These are phyloP conservation scores for Coemansia interrupta DNA, from an alignment of 192 early-diverging fungal species.

Conservation along the genomic window DNA sequence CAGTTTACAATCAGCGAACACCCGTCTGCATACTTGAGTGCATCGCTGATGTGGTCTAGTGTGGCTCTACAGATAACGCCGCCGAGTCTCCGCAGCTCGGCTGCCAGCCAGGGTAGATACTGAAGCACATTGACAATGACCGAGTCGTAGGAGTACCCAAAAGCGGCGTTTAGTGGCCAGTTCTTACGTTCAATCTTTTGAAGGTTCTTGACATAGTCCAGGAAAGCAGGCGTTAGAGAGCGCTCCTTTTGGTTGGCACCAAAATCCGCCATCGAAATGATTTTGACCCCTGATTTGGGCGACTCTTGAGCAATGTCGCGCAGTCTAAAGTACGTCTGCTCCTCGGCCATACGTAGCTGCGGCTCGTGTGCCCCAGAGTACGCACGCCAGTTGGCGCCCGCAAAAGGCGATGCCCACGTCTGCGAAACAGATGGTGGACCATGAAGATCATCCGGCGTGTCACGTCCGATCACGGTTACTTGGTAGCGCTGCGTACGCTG, in stretches of 20 bases:
- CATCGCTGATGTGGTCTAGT: conserved; percentile 48
- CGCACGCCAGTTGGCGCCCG: conserved; percentile 40
- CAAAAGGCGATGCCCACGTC: conserved; percentile 55
- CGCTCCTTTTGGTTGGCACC: background rate
- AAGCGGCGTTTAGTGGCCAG: conserved; percentile 3
- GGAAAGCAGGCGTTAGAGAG: background rate
- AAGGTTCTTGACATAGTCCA: conserved; percentile 5
- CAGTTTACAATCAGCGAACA: conserved; percentile 66
- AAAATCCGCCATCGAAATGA: conserved; percentile 11
- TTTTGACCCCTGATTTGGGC: conserved; percentile 10
- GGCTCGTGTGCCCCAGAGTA: background rate
- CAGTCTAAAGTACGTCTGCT: conserved; percentile 9
- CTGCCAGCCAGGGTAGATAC: conserved; percentile 65
- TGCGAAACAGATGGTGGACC: conserved; percentile 3
- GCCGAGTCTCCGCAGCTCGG: conserved; percentile 55
- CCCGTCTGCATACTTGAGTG: background rate
- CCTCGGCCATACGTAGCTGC: conserved; percentile 8
- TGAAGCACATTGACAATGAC: conserved; percentile 61
- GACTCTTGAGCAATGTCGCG: conserved; percentile 3
- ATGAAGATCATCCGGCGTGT: conserved; percentile 7
- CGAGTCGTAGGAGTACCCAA: conserved; percentile 21
- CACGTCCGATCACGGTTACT: conserved; percentile 57
- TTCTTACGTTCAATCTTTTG: background rate
- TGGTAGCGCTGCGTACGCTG: conserved; percentile 54
- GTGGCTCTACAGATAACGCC: conserved; percentile 44